These are phyloP conservation scores for Myxozyma neotropica DNA, from an alignment of 805 yeast species.

Conservation along the genomic window DNA sequence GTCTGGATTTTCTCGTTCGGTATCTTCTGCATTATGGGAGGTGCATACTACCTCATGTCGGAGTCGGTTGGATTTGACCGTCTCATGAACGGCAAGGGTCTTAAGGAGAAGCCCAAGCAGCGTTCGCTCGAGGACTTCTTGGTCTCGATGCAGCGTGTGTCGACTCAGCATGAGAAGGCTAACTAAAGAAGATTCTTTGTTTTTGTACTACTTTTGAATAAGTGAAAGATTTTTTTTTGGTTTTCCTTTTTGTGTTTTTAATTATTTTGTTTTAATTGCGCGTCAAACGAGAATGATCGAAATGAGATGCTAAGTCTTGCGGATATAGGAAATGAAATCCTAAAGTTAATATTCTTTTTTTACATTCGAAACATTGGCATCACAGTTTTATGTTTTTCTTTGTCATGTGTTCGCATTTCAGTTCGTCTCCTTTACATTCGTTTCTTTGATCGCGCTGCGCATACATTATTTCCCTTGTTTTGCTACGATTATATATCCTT, in stretches of 20 bases:
- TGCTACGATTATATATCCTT: conserved; percentile 4
- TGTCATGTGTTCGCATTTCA: background rate
- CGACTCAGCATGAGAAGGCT: conserved; percentile 67
- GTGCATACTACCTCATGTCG: conserved; percentile 93
- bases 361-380: background rate
- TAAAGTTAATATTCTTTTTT: background rate
- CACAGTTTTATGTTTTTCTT: background rate
- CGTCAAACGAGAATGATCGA: background rate
- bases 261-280: conserved; percentile 5
- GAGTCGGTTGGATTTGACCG: conserved; percentile 53
- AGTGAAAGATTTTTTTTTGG: background rate
- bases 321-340: background rate
- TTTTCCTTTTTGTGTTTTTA: background rate
- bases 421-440: background rate
- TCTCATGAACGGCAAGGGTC: conserved; percentile 57
- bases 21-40: conserved; percentile 94
- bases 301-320: background rate
- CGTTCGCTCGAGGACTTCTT: conserved; percentile 63
- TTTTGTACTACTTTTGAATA: background rate
- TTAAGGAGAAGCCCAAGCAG: conserved; percentile 47
- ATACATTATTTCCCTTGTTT: background rate
- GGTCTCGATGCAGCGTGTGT: conserved; percentile 65
- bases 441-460: background rate
- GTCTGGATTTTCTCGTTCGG: conserved; percentile 96
- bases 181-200: conserved; percentile 28